Evolutionary conservation across 768 basidiomycete genomes (phyloP), one percentile per base, ranked within the genome.

Genomic region (Pisolithus marmoratus): DNA sequence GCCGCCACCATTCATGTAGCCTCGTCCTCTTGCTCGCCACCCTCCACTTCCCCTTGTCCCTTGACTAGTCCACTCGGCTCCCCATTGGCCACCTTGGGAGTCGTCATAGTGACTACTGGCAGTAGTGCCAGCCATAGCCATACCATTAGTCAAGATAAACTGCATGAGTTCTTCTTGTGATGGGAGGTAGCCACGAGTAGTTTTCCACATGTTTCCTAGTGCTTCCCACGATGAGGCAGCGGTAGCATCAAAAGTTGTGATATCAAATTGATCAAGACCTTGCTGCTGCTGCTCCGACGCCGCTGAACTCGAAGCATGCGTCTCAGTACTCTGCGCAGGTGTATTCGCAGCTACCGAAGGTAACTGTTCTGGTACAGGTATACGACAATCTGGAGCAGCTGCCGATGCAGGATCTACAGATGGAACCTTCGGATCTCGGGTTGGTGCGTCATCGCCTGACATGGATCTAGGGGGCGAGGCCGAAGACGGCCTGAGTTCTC

Each of bases 101-200:
- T 49, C 58, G 34, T 58, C 52, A 51, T 53, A 38, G 34, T 53
- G 62, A 52, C 57, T 54, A 22, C 50, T 46, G 24, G 46, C 36
- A 29, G 57, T 11, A 29, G 57, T 12, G 31, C 62, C 58, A 40
- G 60, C 38, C 41, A 40, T 51, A 37, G 51, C 57, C 60, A 65
- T 60, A 48, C 49, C 62, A 38, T 65, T 60, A 20, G 75, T 52
- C 74, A 86, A 75, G 55, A 87, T 75, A 63, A 84, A 87, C 66
- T 82, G 77, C 83, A 89, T 83, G 58, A 91, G 77, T 61, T 90
- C 78, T 60, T 89, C 84, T 60, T 84, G 83, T 51, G 85, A 77
- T 26, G 90, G 90, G 58, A 73, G 46, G 60, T 79, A 76, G 38
- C 87, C 85, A 66, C 86, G 70, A 48, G 86, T 84, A 51, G 75